Conservation (phyloP, 2,329 filamentous ascomycete species). For the Pestalotiopsis fici region DNA sequence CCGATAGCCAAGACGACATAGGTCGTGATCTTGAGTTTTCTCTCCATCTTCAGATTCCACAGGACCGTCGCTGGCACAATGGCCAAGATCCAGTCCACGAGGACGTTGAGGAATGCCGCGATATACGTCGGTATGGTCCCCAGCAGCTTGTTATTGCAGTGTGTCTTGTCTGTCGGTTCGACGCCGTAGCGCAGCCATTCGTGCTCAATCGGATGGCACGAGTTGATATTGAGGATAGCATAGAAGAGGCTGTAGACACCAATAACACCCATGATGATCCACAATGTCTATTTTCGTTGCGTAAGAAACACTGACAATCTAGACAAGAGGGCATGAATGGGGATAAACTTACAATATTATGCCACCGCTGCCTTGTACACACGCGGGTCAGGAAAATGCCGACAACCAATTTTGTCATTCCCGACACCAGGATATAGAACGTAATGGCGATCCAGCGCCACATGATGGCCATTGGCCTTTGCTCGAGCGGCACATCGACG, state of each 20-base stretch:
- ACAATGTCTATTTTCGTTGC: neutral
- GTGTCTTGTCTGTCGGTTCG: neutral
- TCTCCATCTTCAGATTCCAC: constrained; percentile 11
- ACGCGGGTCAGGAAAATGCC: constrained; percentile 7
- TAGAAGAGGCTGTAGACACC: constrained; percentile 4
- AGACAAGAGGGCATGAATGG: neutral
- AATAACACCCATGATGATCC: constrained; percentile 7
- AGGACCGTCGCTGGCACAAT: constrained; percentile 9
- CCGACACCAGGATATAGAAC: constrained; percentile 6
- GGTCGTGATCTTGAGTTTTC: constrained; percentile 9
- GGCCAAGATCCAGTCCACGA: constrained; percentile 9
- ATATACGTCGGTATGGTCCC: constrained; percentile 6
- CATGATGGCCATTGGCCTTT: constrained; percentile 7
- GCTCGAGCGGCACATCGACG: constrained; percentile 1
- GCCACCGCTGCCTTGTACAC: constrained; percentile 6
- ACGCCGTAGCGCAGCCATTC: constrained; percentile 3
- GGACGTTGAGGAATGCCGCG: constrained; percentile 3
- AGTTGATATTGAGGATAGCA: constrained; percentile 9
- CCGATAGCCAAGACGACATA: constrained; percentile 10
- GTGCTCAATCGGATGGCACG: constrained; percentile 5
- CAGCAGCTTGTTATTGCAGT: constrained; percentile 1
- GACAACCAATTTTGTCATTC: constrained; percentile 6
- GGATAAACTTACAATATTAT: neutral
- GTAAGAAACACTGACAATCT: neutral
- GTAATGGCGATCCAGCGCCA: constrained; percentile 9